phyloP scores from a whole-genome alignment of 2,329 filamentous ascomycete genomes.

The Sporothrix brunneoviolacea region DNA sequence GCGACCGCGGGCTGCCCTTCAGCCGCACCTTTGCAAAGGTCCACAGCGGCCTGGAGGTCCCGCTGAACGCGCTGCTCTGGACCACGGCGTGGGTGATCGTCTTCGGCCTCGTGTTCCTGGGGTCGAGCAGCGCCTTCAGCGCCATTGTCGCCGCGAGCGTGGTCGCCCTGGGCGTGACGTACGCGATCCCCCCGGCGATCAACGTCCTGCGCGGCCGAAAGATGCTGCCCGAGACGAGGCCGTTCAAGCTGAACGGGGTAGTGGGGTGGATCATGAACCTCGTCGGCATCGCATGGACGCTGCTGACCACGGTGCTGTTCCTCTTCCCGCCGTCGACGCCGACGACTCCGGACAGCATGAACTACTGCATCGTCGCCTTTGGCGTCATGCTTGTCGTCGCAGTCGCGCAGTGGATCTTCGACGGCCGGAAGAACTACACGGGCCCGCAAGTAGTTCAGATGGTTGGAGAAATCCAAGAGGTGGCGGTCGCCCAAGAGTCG shows the following conservation, averaged over 20 bases:
- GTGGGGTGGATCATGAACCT: constrained; percentile 31
- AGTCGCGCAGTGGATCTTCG: constrained; percentile 38
- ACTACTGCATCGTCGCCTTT: constrained; percentile 44
- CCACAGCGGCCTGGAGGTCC: constrained; percentile 54
- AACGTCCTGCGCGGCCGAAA: constrained; percentile 61
- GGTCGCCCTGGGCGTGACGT: constrained; percentile 60
- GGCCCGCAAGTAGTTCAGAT: constrained; percentile 26
- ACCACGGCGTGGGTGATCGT: constrained; percentile 50
- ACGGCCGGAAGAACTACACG: constrained; percentile 41
- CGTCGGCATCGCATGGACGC: constrained; percentile 56
- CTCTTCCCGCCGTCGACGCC: constrained; percentile 64
- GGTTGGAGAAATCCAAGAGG: constrained; percentile 7
- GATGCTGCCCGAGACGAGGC: constrained; percentile 49
- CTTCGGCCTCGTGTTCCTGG: constrained; percentile 48
- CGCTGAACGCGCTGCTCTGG: constrained; percentile 59
- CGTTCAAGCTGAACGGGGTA: constrained; percentile 29
- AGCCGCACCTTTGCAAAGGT: constrained; percentile 55
- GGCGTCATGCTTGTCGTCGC: constrained; percentile 41
- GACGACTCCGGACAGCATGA: constrained; percentile 63
- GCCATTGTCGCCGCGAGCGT: constrained; percentile 32
- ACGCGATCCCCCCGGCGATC: constrained; percentile 66
- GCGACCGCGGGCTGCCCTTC: constrained; percentile 60
- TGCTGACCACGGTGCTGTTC: constrained; percentile 68
- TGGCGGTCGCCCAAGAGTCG: too few relatives aligned
- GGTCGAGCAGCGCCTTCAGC: constrained; percentile 58